Evolutionary conservation across 352 stramenopile species (phyloP), one percentile per base, ranked within the genome.

Genomic region (Phytopythium cucurbitacearum): DNA sequence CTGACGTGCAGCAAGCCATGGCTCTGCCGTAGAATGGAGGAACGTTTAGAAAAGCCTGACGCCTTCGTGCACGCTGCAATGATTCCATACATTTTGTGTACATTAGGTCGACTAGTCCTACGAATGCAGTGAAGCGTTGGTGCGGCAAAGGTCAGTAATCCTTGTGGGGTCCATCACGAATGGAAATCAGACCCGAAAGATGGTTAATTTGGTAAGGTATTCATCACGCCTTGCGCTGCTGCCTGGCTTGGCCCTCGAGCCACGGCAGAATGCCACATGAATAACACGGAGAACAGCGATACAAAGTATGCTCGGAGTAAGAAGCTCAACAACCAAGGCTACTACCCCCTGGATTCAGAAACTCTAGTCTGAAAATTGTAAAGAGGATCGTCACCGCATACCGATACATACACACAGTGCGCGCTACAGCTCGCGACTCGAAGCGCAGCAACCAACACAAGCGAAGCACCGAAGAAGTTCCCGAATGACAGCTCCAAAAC

Each of bases 111-210:
- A 36, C 4, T 8, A 4, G 38, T 41, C 15, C 15, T 40, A 40
- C 33, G 16, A 32, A 56, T 38, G 39, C 43, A 48, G n/a, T 21
- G 11, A 33, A 5, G 32, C 47, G 54, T 53, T 53, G 34, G 61
- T 53, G 32, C 39, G 48, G 64, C 73, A 86, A 80, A 75, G 77
- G 80, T 92, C 82, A 92, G 82, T 67, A 85, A 69, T 77, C 79
- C 69, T 86, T 68, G 64, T 70, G 71, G 57, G 59, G 79, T 90
- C 56, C 82, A 90, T 92, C 82, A 92, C 66, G 53, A 71, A 70
- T 89, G 79, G 77, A 89, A 82, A 89, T 93, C 82, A 91, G 82
- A 85, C 82, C 82, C 82, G 82, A 93, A 93, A 93, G 82, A 93
- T 93, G 82, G 78, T 93, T 87, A 71, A 80, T 76, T 86, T 78